phyloP scores from a whole-genome alignment of 305 asterid species.

The Fraxinus nigra region DNA sequence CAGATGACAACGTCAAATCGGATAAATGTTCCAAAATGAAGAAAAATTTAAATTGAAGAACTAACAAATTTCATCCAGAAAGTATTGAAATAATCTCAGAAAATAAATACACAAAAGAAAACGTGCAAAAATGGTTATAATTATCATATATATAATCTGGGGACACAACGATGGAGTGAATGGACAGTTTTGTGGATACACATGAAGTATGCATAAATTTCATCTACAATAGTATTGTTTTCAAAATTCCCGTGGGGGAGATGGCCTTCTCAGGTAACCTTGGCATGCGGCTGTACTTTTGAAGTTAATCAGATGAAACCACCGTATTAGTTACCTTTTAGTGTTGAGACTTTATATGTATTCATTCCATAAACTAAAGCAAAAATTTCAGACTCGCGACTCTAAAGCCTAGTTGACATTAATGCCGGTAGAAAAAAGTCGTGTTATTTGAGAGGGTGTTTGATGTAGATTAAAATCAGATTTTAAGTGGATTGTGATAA shows the following conservation, averaged over 20 bases:
- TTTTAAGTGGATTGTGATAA: too few species aligned
- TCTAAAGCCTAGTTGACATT: background rate
- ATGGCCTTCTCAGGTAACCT: background rate
- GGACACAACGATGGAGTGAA: background rate
- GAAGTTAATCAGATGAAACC: conserved; percentile 1
- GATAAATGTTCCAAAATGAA: background rate
- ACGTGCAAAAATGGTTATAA: background rate
- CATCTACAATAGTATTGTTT: background rate
- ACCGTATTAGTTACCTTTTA: background rate
- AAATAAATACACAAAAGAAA: background rate
- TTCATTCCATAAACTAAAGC: background rate
- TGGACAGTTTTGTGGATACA: background rate
- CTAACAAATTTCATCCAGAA: background rate
- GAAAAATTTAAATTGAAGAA: background rate
- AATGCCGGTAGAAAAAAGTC: background rate
- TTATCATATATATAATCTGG: background rate
- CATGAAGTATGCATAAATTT: background rate
- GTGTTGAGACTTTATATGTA: background rate
- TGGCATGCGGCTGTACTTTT: background rate
- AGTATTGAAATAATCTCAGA: background rate
- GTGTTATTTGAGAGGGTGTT: background rate
- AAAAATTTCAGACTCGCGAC: background rate
- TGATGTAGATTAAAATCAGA: too few species aligned
- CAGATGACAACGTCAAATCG: background rate
- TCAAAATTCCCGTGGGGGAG: background rate